Percentiles rank a stretch among this genome's conserved stretches.
These are phyloP conservation scores for Brassica balearica DNA, from an alignment of 441 rosid species.

Conservation along the genomic window DNA sequence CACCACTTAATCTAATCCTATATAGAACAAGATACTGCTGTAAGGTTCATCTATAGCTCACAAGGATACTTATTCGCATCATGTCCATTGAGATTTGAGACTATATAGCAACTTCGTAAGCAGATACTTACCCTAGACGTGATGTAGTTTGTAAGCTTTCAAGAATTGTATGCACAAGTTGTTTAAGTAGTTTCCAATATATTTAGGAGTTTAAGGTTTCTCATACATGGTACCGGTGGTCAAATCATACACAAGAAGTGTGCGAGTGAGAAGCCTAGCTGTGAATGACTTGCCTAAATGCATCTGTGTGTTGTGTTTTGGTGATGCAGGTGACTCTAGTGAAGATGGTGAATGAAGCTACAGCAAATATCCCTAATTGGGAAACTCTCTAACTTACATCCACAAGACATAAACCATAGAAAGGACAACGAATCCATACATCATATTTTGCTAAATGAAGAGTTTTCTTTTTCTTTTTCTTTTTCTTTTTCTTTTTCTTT, in stretches of 20 bases:
- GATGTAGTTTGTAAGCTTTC: neutral
- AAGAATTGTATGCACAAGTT: neutral
- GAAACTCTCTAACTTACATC: constrained; percentile 44
- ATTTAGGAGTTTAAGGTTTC: neutral
- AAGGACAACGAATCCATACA: constrained; percentile 14
- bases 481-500: neutral
- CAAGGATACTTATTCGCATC: constrained; percentile 7
- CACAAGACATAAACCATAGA: constrained; percentile 24
- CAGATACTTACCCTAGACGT: neutral
- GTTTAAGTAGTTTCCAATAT: constrained; percentile 1
- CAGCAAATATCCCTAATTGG: constrained; percentile 69
- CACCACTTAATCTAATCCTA: constrained; percentile 10
- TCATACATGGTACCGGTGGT: neutral
- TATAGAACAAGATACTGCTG: neutral
- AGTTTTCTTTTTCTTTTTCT: neutral
- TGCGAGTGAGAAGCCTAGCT: neutral
- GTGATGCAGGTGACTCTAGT: constrained; percentile 68
- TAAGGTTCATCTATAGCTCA: constrained; percentile 15
- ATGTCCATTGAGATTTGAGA: constrained; percentile 21
- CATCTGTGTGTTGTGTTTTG: constrained; percentile 16
- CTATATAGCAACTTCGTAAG: constrained; percentile 9
- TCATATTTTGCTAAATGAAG: constrained; percentile 12
- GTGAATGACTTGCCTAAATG: neutral
- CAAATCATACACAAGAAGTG: constrained; percentile 15
- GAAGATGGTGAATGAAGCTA: constrained; percentile 79